Evolutionary conservation across 1,284 basidiomycete species (phyloP).

Genomic region (Gomphus sp.): DNA sequence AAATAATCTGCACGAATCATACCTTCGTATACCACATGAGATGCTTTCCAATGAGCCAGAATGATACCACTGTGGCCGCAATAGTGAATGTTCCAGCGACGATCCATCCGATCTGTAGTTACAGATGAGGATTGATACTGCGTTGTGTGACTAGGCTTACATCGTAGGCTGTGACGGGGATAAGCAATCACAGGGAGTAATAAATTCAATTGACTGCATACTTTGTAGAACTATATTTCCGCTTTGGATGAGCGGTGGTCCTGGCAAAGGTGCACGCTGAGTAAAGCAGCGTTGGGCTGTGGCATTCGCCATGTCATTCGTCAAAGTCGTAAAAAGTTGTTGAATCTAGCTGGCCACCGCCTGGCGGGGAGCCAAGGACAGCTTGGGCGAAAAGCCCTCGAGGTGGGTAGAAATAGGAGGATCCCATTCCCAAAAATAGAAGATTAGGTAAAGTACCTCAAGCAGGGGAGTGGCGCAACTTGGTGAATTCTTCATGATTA

Average conservation of each 20-base stretch:
- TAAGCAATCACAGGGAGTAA: constrained; percentile 13
- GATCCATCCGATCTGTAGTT: constrained; percentile 60
- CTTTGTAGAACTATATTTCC: constrained; percentile 57
- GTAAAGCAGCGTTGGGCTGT: constrained; percentile 24
- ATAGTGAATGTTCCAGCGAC: constrained; percentile 53
- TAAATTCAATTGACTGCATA: constrained; percentile 16
- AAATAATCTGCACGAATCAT: constrained; percentile 14
- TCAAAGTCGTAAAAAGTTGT: background rate
- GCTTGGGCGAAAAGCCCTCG: background rate
- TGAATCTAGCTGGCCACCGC: background rate
- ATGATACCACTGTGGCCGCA: constrained; percentile 44
- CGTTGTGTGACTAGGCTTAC: constrained; percentile 20
- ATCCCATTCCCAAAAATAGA: background rate
- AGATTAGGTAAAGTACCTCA: background rate
- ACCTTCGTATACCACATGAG: constrained; percentile 67
- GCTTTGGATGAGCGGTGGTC: constrained; percentile 51
- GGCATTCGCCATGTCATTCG: background rate
- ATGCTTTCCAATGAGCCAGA: constrained; percentile 68
- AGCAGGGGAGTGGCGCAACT: background rate
- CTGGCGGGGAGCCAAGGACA: background rate
- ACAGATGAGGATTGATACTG: background rate
- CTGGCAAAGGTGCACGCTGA: constrained; percentile 29
- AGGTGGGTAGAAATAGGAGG: background rate
- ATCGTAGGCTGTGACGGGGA: constrained; percentile 33
- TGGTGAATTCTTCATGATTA: too few relatives aligned